Evolutionary conservation across 371 early-diverging fungal species (phyloP), one percentile per base, ranked within the genome.

Genomic region (Mortierella sp.): DNA sequence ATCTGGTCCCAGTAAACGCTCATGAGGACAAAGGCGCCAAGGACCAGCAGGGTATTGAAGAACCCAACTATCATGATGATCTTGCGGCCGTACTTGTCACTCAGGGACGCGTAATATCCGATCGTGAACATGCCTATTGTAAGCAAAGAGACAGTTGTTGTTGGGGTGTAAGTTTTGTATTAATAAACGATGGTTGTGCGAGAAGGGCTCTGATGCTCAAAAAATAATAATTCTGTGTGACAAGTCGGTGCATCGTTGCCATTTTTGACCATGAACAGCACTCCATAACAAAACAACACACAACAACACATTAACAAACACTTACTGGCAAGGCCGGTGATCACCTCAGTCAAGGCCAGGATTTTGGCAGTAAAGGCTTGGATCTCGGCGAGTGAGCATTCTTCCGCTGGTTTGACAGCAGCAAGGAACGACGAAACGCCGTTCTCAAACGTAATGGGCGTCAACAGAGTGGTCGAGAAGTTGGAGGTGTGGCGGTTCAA

Each of bases 41-140:
- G 78, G 35, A 65, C 65, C 10, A 78, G 3, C 11, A 78, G 29
- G 44, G 81, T 21, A 65, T 56, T 76, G 49, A 73, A 4, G 43
- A 80, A 81, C 16, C 48, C 35, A 3, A 81, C 35, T 11, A 68
- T 18, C 14, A 84, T 75, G 54, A 81, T 51, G 46, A 55, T 70
- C 21, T 72, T 27, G 2, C 84, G 78, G 3, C 84, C 84, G 71
- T 84, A 76, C 58, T 73, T 80, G 41, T 84, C 84, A 24, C 84
- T 84, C 68, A 84, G 11, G 8, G 84, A 81, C 21, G 84, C 18
- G 68, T 84, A 84, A 46, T 84, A 84, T 54, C 81, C 84, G 38
- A 81, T 75, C 1, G 81, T 41, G 48, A 81, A 51, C n/a, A 74
- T 74, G 43, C 81, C 84, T 84, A 2, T 44, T 46, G 14, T 46